These are phyloP conservation scores for Ceratocystis ficicola DNA, from an alignment of 2,329 filamentous ascomycete species.

Conservation along the genomic window DNA sequence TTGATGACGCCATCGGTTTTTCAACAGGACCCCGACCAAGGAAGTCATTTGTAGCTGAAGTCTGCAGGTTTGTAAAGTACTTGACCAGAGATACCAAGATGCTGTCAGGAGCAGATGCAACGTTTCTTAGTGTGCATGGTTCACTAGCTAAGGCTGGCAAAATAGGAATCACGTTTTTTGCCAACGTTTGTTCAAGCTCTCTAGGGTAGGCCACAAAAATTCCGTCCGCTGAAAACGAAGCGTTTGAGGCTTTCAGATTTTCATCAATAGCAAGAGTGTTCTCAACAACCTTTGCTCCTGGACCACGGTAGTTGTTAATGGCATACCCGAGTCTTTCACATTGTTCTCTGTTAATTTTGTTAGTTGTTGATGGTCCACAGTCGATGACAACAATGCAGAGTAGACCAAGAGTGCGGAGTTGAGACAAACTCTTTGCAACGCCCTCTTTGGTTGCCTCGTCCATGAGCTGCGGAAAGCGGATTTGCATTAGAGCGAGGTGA, in stretches of 20 bases:
- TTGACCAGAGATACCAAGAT: constrained; percentile 64
- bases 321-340: constrained; percentile 61
- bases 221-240: constrained; percentile 11
- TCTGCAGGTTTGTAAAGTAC: constrained; percentile 58
- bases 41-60: constrained; percentile 24
- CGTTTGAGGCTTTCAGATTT: neutral
- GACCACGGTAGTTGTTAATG: constrained; percentile 56
- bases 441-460: constrained; percentile 58
- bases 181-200: constrained; percentile 17
- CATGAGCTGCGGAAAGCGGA: constrained; percentile 60
- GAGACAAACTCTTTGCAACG: constrained; percentile 70
- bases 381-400: constrained; percentile 75
- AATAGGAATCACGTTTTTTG: constrained; percentile 13
- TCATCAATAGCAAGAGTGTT: constrained; percentile 26
- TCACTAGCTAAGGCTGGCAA: constrained; percentile 19
- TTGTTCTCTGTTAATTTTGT: constrained; percentile 44
- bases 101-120: constrained; percentile 39
- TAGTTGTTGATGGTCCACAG: constrained; percentile 38
- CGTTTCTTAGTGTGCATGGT: constrained; percentile 14
- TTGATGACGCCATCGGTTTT: constrained; percentile 38
- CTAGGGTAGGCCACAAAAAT: constrained; percentile 16
- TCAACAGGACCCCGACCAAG: constrained; percentile 3
- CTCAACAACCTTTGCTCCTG: constrained; percentile 57
- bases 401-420: constrained; percentile 71
- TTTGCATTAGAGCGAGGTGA: constrained; percentile 73